Conservation (phyloP, 352 stramenopile species). For the Pythium rishiriense region DNA sequence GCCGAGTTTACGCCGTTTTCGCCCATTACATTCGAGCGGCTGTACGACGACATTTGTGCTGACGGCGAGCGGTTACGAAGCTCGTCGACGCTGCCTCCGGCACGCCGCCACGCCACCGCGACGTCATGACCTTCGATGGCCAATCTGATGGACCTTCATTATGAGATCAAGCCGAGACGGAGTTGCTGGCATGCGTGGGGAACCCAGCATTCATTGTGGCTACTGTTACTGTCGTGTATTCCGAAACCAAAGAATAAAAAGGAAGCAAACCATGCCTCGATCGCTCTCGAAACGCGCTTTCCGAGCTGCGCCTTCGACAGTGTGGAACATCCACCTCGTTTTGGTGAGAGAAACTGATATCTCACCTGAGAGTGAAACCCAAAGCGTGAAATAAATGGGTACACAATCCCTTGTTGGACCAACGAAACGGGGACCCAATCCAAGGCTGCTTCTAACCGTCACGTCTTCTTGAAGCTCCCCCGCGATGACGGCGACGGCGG, state of each 20-base stretch:
- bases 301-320: too few species aligned
- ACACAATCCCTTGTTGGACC: constrained; percentile 1
- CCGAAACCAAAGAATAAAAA: not conserved
- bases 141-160: constrained; percentile 1
- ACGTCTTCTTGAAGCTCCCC: too few species aligned
- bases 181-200: not conserved
- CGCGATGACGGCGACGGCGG: constrained; percentile 32
- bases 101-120: not conserved
- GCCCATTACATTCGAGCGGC: constrained; percentile 70
- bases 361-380: not conserved
- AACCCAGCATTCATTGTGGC: not conserved
- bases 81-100: not conserved
- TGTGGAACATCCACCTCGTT: constrained; percentile 2
- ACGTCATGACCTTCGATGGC: not conserved
- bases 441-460: too few species aligned
- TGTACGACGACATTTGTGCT: constrained; percentile 85
- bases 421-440: too few species aligned
- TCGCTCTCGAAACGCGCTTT: too few species aligned
- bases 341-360: not conserved
- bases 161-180: too few species aligned
- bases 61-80: constrained; percentile 45
- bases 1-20: constrained; percentile 77
- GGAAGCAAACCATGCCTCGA: not conserved
- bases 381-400: not conserved
- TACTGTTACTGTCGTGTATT: not conserved